These are phyloP conservation scores for Phytophthora aleatoria DNA, from an alignment of 352 stramenopile species.

Conservation along the genomic window DNA sequence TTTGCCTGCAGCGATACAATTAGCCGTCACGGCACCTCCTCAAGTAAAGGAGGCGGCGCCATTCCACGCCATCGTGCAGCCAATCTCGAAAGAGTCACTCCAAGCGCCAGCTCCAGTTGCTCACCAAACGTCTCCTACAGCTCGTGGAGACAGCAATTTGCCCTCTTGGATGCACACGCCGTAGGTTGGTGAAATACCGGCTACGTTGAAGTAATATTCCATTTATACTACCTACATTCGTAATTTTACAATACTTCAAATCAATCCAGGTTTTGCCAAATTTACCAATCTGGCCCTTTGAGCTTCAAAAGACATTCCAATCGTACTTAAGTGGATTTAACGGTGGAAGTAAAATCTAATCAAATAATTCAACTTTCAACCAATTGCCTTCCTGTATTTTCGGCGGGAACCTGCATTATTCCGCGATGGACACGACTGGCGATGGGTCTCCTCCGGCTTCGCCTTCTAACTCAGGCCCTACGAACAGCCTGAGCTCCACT, in stretches of 20 bases:
- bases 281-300: too few relatives aligned
- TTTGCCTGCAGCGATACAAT: slow-evolving; percentile 4
- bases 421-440: slow-evolving; percentile 16
- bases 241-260: neutral
- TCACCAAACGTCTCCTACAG: neutral
- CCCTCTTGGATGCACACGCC: slow-evolving; percentile 36
- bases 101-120: neutral
- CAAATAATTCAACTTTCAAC: neutral
- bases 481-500: neutral
- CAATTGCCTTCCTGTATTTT: slow-evolving; percentile 3
- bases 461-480: slow-evolving; percentile 10
- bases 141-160: slow-evolving; percentile 23
- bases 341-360: neutral
- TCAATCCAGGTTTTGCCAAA: too few relatives aligned
- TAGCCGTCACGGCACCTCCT: slow-evolving; percentile 1
- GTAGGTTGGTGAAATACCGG: slow-evolving; percentile 16
- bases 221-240: neutral
- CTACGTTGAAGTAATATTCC: slow-evolving; percentile 24
- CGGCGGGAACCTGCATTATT: slow-evolving; percentile 10
- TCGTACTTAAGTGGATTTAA: too few relatives aligned
- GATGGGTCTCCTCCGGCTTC: slow-evolving; percentile 22
- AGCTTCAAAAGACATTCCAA: too few relatives aligned
- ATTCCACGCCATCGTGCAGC: slow-evolving; percentile 35
- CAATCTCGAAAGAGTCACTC: slow-evolving; percentile 3
- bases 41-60: slow-evolving; percentile 12